Percentiles rank a stretch among this genome's conserved stretches.
Conservation (phyloP, 2,329 filamentous ascomycete genomes). For the Colletotrichum chlorophyti region DNA sequence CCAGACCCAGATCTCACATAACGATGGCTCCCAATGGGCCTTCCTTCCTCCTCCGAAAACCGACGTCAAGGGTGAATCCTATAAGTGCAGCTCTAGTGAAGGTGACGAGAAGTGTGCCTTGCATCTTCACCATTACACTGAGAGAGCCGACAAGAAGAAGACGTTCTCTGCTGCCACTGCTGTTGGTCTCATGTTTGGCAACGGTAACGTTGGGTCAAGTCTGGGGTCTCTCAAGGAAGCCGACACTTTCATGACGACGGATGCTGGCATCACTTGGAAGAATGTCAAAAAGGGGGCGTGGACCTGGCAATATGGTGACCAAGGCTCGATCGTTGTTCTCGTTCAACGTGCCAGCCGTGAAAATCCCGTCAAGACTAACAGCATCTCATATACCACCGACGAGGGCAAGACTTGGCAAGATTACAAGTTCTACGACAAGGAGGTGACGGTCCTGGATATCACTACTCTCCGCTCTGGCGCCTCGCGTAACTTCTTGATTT, state of each 20-base stretch:
- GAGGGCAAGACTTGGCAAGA: constrained; percentile 82
- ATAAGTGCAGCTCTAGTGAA: constrained; percentile 67
- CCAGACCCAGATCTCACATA: constrained; percentile 93
- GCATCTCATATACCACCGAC: constrained; percentile 78
- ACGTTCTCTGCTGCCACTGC: constrained; percentile 90
- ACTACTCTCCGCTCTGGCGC: constrained; percentile 89
- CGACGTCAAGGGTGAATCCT: constrained; percentile 75
- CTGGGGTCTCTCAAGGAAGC: constrained; percentile 73
- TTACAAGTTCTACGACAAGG: constrained; percentile 74
- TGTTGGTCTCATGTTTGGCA: constrained; percentile 87
- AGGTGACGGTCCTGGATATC: constrained; percentile 79
- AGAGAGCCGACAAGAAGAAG: constrained; percentile 80
- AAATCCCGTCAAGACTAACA: constrained; percentile 71
- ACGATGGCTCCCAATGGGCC: constrained; percentile 90
- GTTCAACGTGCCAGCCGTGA: constrained; percentile 75
- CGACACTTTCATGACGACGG: constrained; percentile 88
- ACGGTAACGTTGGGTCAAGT: constrained; percentile 84
- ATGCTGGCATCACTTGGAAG: constrained; percentile 90
- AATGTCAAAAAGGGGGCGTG: constrained; percentile 86
- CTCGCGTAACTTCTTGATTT: constrained; percentile 90
- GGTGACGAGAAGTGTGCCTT: constrained; percentile 77
- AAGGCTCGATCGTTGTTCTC: constrained; percentile 90
- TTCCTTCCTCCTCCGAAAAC: constrained; percentile 75
- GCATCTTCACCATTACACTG: constrained; percentile 95
- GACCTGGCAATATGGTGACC: constrained; percentile 95